Conservation (phyloP, 768 basidiomycete species). For the Myochromella boudieri region DNA sequence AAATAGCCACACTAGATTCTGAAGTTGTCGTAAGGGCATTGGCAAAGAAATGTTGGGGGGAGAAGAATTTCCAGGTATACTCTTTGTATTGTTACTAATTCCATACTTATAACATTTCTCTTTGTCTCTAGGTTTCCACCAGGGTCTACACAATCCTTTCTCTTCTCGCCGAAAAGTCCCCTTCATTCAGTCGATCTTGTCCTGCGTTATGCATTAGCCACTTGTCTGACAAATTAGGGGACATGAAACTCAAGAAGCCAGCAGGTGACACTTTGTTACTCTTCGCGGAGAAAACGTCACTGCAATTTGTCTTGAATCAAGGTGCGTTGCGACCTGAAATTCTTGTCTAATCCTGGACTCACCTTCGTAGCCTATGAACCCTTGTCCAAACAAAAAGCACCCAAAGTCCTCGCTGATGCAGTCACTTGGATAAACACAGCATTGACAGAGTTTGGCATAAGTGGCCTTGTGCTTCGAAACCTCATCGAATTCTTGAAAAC, state of each 20-base stretch:
- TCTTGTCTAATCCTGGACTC: background rate
- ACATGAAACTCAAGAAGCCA: slow-evolving; percentile 95
- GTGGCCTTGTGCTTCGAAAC: slow-evolving; percentile 76
- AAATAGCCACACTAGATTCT: slow-evolving; percentile 67
- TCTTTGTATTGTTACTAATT: background rate
- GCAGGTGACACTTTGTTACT: slow-evolving; percentile 82
- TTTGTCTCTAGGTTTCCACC: slow-evolving; percentile 72
- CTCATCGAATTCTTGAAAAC: slow-evolving; percentile 91
- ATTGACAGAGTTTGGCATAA: slow-evolving; percentile 87
- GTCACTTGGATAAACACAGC: slow-evolving; percentile 85
- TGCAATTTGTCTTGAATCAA: slow-evolving; percentile 93
- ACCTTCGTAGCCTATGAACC: slow-evolving; percentile 79
- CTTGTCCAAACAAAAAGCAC: slow-evolving; percentile 92
- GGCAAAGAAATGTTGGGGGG: slow-evolving; percentile 93
- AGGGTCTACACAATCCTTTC: slow-evolving; percentile 83
- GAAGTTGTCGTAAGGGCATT: slow-evolving; percentile 88
- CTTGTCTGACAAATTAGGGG: slow-evolving; percentile 92
- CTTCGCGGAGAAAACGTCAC: slow-evolving; percentile 89
- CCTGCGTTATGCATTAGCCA: slow-evolving; percentile 79
- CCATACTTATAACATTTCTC: slow-evolving; percentile 6
- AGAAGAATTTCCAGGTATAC: slow-evolving; percentile 95
- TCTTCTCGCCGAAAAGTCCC: slow-evolving; percentile 72
- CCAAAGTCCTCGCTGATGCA: slow-evolving; percentile 93
- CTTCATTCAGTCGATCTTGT: slow-evolving; percentile 84
- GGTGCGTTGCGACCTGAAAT: no score